Evolutionary conservation across 768 basidiomycete species (phyloP).

Genomic region (Podaxis mareebaensis): DNA sequence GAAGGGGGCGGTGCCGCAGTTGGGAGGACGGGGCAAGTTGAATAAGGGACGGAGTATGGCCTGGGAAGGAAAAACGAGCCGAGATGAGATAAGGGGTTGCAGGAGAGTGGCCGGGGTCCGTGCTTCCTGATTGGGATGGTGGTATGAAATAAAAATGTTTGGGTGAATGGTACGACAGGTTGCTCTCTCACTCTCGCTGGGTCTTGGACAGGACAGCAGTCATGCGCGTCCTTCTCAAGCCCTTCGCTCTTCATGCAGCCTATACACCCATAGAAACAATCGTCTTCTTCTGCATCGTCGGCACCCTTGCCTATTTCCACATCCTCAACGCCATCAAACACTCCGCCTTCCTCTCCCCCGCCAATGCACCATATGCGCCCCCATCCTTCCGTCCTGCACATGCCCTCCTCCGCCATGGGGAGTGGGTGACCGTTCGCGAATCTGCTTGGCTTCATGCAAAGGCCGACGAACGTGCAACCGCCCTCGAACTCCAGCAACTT

Average conservation of each 20-base stretch:
- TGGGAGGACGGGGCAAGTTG: background rate
- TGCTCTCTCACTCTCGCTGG: background rate
- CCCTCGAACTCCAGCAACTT: constrained; percentile 75
- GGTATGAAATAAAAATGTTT: constrained; percentile 12
- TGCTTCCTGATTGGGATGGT: background rate
- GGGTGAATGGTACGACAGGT: constrained; percentile 14
- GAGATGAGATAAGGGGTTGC: background rate
- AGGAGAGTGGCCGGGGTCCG: constrained; percentile 5
- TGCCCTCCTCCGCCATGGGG: constrained; percentile 49
- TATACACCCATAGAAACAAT: constrained; percentile 87
- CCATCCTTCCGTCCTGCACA: constrained; percentile 55
- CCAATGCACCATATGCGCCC: constrained; percentile 31
- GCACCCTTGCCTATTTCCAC: constrained; percentile 95
- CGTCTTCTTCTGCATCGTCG: constrained; percentile 84
- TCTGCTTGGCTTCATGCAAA: constrained; percentile 41
- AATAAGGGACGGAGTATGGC: background rate
- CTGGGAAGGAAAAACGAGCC: background rate
- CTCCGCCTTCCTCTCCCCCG: constrained; percentile 73
- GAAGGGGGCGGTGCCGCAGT: background rate
- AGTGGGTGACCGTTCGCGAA: constrained; percentile 67
- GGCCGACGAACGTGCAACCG: constrained; percentile 25
- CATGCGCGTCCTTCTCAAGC: constrained; percentile 64
- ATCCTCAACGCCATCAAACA: constrained; percentile 89
- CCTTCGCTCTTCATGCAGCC: constrained; percentile 71
- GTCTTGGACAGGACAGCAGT: background rate